Conservation (phyloP, 208 protist genomes). For the Crithidia fasciculata region DNA sequence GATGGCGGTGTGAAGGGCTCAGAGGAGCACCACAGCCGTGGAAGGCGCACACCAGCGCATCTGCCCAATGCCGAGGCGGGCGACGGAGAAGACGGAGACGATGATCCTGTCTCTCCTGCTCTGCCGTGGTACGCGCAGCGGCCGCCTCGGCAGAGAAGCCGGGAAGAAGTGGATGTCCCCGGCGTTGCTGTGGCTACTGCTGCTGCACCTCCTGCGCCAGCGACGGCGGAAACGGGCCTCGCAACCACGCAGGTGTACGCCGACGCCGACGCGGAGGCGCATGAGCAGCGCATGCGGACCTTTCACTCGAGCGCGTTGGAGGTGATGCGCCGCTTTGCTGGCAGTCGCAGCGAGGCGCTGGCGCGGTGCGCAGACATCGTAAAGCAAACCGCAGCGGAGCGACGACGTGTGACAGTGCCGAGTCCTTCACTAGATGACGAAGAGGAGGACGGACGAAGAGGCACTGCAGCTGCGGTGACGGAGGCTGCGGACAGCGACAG, state of each 20-base stretch:
- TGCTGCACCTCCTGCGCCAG: neutral
- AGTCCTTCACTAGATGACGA: neutral
- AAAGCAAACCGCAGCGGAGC: slow-evolving; percentile 38
- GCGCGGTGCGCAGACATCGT: slow-evolving; percentile 75
- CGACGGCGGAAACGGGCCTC: neutral
- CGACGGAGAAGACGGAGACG: neutral
- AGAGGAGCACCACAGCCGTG: neutral
- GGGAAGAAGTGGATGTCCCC: too few relatives aligned
- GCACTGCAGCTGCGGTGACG: neutral
- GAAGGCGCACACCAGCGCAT: neutral
- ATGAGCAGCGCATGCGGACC: slow-evolving; percentile 64
- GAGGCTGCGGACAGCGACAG: slow-evolving; percentile 3
- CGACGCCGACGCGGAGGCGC: slow-evolving; percentile 27
- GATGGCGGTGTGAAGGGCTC: neutral
- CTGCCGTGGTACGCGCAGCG: neutral
- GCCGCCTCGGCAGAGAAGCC: too few relatives aligned
- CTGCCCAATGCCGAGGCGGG: neutral
- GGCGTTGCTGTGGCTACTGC: too few relatives aligned
- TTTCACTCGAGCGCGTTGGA: slow-evolving; percentile 78
- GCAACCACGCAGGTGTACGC: slow-evolving; percentile 17
- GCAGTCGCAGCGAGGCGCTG: slow-evolving; percentile 78
- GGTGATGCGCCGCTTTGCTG: slow-evolving; percentile 73
- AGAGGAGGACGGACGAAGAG: too few relatives aligned
- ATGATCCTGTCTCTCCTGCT: neutral
- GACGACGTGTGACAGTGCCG: neutral